Evolutionary conservation across 2,329 filamentous ascomycete species (phyloP), one percentile per base, ranked within the genome.

Genomic region (Pseudonectria buxi): DNA sequence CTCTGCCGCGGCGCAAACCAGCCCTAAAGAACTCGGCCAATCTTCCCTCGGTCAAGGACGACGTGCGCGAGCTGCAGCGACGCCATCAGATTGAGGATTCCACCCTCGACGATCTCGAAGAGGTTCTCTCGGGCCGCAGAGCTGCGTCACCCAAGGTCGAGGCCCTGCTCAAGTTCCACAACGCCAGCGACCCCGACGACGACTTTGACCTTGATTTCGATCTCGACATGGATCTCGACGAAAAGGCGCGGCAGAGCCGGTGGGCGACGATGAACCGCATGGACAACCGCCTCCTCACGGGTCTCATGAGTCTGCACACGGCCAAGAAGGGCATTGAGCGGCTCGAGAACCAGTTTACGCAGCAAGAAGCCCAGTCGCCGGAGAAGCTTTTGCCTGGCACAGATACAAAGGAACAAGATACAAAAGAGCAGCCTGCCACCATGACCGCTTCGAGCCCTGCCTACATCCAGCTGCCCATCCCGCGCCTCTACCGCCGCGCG

Each of bases 321-420:
- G 72, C 72, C 14, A 75, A 72, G 44, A 65, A 69, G 35, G 75
- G 76, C 10, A 79, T 81, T 33, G 72, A 76, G 49, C 65, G 72
- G 9, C 60, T 80, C 6, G 71, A 78, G 49, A 65, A 68, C 41
- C 65, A 68, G 37, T 64, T 79, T 13, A 62, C 64, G 9, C 62
- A 67, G 28, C 51, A 52, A 3, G 60, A 68, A 33, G 50, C 43
- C 22, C 51, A 49, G 28, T 32, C 38, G 12, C 35, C 24, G 10
- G 42, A 44, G 30, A 39, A 29, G n/a, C n/a, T n/a, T n/a, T n/a
- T n/a, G n/a, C n/a, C n/a, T n/a, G n/a, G n/a, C n/a, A n/a, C n/a
- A n/a, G n/a, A n/a, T n/a, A n/a, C n/a, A n/a, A n/a, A n/a, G n/a
- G n/a, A n/a, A n/a, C n/a, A n/a, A n/a, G n/a, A n/a, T n/a, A n/a